phyloP scores from a whole-genome alignment of 140 eudicot species.

The Anethum foeniculum region DNA sequence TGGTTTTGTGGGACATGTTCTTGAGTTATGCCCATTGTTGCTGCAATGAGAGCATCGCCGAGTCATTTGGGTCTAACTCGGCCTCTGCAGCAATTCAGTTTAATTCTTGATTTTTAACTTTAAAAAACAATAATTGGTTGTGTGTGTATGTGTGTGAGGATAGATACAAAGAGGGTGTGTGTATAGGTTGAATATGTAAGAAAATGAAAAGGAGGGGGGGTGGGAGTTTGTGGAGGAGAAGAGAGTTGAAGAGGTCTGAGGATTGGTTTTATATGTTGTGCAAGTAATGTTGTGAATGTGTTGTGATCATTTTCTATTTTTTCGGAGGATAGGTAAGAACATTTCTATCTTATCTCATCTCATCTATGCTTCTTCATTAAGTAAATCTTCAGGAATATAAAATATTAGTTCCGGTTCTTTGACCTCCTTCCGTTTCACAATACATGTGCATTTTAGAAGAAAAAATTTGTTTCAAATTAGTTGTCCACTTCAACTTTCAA shows the following conservation, averaged over 20 bases:
- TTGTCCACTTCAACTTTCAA: too few species aligned
- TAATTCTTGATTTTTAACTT: background rate
- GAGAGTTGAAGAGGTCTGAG: background rate
- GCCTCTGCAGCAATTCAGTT: conserved; percentile 6
- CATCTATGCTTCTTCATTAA: background rate
- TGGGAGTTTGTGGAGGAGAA: background rate
- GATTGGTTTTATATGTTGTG: background rate
- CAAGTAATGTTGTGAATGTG: background rate
- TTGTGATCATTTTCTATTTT: background rate
- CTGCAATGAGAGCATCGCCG: conserved; percentile 91
- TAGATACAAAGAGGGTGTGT: background rate
- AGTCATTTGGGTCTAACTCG: conserved; percentile 39
- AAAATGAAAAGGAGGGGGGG: background rate
- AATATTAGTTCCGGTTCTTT: too few species aligned
- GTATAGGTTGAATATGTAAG: background rate
- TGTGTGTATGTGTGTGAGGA: too few species aligned
- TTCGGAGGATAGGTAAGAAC: background rate
- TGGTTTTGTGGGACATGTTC: conserved; percentile 51
- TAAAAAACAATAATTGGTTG: background rate
- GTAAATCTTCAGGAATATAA: background rate
- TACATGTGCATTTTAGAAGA: too few species aligned
- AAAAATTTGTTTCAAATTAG: too few species aligned
- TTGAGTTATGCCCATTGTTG: conserved; percentile 83
- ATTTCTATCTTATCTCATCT: conserved; percentile 1
- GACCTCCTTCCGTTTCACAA: too few species aligned